A percentile compares a stretch with the other conserved stretches of the same genome.
phyloP scores from a whole-genome alignment of 805 yeast species.

The Suhomyces tanzawaensis region DNA sequence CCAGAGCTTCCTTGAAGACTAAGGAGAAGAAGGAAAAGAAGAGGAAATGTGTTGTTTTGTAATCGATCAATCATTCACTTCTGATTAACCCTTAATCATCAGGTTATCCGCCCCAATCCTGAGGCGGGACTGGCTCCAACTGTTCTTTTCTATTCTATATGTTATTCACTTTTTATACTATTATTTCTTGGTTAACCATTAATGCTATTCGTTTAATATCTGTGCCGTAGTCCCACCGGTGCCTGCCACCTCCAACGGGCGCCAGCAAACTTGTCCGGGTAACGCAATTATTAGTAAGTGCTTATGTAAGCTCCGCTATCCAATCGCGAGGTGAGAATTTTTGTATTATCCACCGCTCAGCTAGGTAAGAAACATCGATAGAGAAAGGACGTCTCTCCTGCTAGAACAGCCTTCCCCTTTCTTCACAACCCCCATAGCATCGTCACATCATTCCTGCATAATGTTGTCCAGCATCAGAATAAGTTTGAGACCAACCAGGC shows the following conservation, averaged over 20 bases:
- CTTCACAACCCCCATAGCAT: neutral
- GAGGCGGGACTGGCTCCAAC: conserved; percentile 1
- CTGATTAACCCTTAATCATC: neutral
- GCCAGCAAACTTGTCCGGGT: conserved; percentile 1
- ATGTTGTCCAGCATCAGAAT: conserved; percentile 12
- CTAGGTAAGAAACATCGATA: too few relatives aligned
- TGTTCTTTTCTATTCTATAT: conserved; percentile 2
- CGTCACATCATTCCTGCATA: conserved; percentile 1
- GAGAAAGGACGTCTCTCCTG: too few relatives aligned
- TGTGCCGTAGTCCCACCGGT: neutral
- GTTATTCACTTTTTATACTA: neutral
- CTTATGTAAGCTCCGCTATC: conserved; percentile 1
- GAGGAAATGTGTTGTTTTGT: conserved; percentile 31
- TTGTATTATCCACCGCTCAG: conserved; percentile 4
- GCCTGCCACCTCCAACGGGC: neutral
- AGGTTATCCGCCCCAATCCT: neutral
- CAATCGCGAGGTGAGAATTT: conserved; percentile 4
- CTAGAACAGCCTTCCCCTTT: neutral
- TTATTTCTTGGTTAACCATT: conserved; percentile 3
- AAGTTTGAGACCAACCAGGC: conserved; percentile 4
- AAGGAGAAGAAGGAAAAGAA: conserved; percentile 29
- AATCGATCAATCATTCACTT: neutral
- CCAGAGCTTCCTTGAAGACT: conserved; percentile 29
- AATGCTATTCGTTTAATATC: conserved; percentile 7
- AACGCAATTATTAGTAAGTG: neutral